phyloP scores from a whole-genome alignment of 805 yeast genomes.

The Saturnispora diversa region DNA sequence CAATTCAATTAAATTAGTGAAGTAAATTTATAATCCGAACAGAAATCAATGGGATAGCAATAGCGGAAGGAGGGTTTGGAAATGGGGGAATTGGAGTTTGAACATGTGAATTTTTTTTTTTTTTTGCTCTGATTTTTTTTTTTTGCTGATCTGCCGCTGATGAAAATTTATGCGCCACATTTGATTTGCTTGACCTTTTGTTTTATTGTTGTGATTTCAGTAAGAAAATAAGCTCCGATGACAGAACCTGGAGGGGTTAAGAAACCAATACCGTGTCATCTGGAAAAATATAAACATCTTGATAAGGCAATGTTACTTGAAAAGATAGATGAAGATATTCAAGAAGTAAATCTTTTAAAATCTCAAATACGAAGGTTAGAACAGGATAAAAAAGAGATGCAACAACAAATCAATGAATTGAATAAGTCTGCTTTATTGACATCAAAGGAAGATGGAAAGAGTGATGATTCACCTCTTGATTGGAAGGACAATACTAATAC shows the following conservation, averaged over 20 bases:
- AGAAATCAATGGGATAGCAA: too few relatives aligned
- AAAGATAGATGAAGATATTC: constrained; percentile 37
- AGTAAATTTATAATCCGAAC: too few relatives aligned
- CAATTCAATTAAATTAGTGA: too few relatives aligned
- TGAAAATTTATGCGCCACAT: background rate
- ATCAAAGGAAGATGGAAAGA: constrained; percentile 4
- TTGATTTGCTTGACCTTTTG: background rate
- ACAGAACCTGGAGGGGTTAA: background rate
- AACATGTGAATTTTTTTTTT: too few relatives aligned
- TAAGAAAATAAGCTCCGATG: background rate
- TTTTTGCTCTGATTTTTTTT: too few relatives aligned
- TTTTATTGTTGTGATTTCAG: background rate
- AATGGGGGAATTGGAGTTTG: too few relatives aligned
- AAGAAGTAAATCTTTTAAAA: constrained; percentile 33
- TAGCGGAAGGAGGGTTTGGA: too few relatives aligned
- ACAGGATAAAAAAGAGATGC: constrained; percentile 7
- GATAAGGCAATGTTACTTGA: constrained; percentile 31
- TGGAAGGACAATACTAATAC: constrained; percentile 22
- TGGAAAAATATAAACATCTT: constrained; percentile 22
- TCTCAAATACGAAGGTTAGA: constrained; percentile 23
- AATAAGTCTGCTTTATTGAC: constrained; percentile 9
- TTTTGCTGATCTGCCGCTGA: too few relatives aligned
- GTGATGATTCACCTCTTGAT: constrained; percentile 5
- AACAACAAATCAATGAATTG: constrained; percentile 3
- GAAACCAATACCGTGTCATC: background rate